Evolutionary conservation across 352 stramenopile genomes (phyloP), one percentile per base, ranked within the genome.

Genomic region (Plasmopara halstedii): DNA sequence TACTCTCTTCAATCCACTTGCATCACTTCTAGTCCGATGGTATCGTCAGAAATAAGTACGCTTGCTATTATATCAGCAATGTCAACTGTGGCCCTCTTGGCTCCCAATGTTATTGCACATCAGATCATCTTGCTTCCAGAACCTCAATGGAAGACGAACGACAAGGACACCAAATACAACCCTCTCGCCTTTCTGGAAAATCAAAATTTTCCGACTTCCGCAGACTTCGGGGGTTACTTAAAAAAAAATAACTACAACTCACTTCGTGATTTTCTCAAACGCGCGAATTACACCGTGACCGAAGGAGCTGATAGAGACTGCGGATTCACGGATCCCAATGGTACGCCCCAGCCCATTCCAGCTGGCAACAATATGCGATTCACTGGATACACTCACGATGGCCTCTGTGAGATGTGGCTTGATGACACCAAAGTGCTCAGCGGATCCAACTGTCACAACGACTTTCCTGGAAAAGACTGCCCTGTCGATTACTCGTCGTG

Each of bases 141-240:
- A 23, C 34, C 34, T 13, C 6, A 21, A 2, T 40, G 18, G 15
- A 23, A 14, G 7, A 23, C 34, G 14, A 2, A 40, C 14, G 18
- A 23, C 34, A 40, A 40, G 15, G 34, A 40, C 10, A 40, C 18
- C 7, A 6, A 23, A 6, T 23, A 40, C 34, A 40, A 40, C 34
- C 34, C 34, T n/a, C 15, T 40, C 18, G 34, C 34, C 4, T 40
- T 40, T 13, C 34, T 40, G 10, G 34, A 40, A 40, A 40, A 40
- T 17, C 34, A 40, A 40, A 13, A 40, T n/a, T 40, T 40, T 14
- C 10, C 7, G 15, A 40, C 34, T 23, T 6, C 21, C 8, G 15
- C 10, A 13, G 15, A 25, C 34, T 40, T 40, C 23, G 9, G 7
- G 7, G 15, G 9, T 22, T 40, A 23, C 6, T 6, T 6, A 4